Conservation (phyloP, 345 rosid species). For the Arabidopsis arenosa region DNA sequence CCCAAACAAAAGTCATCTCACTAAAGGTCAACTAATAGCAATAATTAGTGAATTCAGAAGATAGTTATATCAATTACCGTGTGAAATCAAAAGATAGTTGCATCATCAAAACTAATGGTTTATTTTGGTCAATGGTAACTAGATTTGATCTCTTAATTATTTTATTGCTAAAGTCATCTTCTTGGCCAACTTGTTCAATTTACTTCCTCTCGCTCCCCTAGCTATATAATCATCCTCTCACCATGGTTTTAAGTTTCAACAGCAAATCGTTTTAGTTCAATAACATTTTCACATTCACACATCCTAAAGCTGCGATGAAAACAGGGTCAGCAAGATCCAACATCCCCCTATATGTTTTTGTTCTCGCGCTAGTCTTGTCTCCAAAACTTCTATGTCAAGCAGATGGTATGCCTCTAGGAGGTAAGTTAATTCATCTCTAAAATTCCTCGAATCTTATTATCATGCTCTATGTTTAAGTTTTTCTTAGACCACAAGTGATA, state of each 20-base stretch:
- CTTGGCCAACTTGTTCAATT: conserved; percentile 40
- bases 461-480: not conserved
- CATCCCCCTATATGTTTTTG: conserved; percentile 28
- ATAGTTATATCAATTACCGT: not conserved
- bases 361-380: conserved; percentile 37
- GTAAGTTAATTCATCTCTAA: conserved; percentile 21
- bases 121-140: conserved; percentile 35
- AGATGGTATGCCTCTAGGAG: conserved; percentile 30
- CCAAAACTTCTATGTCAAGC: conserved; percentile 34
- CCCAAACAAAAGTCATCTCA: conserved; percentile 1
- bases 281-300: conserved; percentile 15
- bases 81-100: conserved; percentile 19
- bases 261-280: not conserved
- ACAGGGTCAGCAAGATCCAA: conserved; percentile 5
- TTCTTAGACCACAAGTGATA: too few relatives aligned
- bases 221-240: conserved; percentile 27
- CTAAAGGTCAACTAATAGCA: conserved; percentile 27
- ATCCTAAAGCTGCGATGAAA: conserved; percentile 26
- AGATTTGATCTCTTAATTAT: conserved; percentile 1
- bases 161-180: conserved; percentile 25
- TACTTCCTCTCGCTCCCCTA: too few relatives aligned
- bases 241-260: conserved; percentile 20
- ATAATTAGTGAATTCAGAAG: not conserved
- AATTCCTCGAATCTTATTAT: not conserved
- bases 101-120: conserved; percentile 31